Conservation (phyloP, 345 rosid genomes). For the Euphorbia pulcherrima region DNA sequence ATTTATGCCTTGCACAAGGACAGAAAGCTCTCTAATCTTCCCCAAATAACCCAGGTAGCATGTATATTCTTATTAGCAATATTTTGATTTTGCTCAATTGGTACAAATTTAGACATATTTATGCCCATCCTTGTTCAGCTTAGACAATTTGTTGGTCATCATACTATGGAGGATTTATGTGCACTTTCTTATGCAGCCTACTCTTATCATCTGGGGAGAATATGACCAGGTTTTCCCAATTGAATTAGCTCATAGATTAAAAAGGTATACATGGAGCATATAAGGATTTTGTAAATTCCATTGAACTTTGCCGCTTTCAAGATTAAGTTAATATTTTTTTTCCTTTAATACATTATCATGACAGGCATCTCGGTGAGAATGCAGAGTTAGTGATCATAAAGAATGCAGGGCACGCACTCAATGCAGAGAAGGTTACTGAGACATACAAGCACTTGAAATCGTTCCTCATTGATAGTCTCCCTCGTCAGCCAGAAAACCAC, state of each 20-base stretch:
- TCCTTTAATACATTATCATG: not conserved
- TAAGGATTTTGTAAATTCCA: not conserved
- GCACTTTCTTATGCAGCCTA: conserved; percentile 45
- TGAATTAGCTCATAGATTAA: conserved; percentile 71
- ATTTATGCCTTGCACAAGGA: conserved; percentile 64
- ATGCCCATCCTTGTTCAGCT: not conserved
- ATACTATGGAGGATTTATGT: conserved; percentile 1
- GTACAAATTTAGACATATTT: not conserved
- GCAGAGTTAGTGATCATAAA: conserved; percentile 55
- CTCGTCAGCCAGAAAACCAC: conserved; percentile 24
- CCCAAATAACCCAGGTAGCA: conserved; percentile 64
- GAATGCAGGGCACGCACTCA: conserved; percentile 76
- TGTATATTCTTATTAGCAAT: no score
- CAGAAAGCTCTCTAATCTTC: conserved; percentile 60
- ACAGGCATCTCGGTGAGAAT: conserved; percentile 61
- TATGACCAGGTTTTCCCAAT: conserved; percentile 72
- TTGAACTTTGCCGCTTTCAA: no score
- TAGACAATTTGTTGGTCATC: not conserved
- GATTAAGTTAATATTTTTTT: not conserved
- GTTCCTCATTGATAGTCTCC: conserved; percentile 49
- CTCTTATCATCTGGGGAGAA: conserved; percentile 78
- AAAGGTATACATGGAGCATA: conserved; percentile 33
- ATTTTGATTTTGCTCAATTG: not conserved
- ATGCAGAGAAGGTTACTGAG: conserved; percentile 65
- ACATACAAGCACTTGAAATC: conserved; percentile 54